phyloP scores from a whole-genome alignment of 306 rosid genomes.

The Arachis hypogaea region DNA sequence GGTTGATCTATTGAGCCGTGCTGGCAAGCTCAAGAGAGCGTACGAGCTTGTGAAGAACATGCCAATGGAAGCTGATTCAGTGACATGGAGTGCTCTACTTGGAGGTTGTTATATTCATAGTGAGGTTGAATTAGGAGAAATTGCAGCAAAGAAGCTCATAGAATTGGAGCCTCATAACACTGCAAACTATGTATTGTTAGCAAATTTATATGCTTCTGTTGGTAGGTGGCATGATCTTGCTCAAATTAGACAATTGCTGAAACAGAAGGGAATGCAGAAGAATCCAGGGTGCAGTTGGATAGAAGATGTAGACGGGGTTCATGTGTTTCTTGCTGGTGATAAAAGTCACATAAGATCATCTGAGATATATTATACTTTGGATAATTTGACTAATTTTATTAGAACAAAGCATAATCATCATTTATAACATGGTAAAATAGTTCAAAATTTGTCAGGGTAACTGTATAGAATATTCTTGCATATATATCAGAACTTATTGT shows the following conservation, averaged over 20 bases:
- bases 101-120: constrained; percentile 59
- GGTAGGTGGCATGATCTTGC: constrained; percentile 55
- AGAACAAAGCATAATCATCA: constrained; percentile 24
- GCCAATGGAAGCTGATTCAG: constrained; percentile 64
- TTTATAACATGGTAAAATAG: constrained; percentile 23
- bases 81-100: constrained; percentile 58
- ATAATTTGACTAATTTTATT: constrained; percentile 43
- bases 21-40: constrained; percentile 49
- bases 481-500: too few species aligned
- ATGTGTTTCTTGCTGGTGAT: constrained; percentile 61
- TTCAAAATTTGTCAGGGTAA: constrained; percentile 1
- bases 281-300: constrained; percentile 76
- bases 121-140: constrained; percentile 52
- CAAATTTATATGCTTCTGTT: constrained; percentile 57
- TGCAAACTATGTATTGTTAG: constrained; percentile 53
- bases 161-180: constrained; percentile 59
- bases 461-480: not conserved
- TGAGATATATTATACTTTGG: constrained; percentile 49
- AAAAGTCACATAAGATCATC: constrained; percentile 44
- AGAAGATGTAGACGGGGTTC: constrained; percentile 60
- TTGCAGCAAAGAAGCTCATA: constrained; percentile 54
- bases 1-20: constrained; percentile 67
- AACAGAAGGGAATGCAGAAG: constrained; percentile 51
- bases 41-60: constrained; percentile 47
- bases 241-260: constrained; percentile 54